Base-by-base conservation (phyloP, 139 green algal genomes). In the Volvox africanus region DNA sequence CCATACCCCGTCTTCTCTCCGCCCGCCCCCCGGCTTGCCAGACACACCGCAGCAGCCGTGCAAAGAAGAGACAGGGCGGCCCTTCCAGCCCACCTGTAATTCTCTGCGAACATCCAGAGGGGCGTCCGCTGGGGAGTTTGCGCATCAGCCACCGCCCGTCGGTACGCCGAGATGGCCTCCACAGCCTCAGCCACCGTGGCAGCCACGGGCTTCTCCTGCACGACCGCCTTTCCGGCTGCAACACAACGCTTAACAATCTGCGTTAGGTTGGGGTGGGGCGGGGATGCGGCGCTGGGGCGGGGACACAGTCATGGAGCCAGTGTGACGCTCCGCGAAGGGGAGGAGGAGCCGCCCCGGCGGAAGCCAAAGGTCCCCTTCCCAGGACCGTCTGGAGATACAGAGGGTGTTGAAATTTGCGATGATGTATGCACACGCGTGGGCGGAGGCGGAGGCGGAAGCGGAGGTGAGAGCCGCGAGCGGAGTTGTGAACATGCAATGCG, bases 131-230 rank as follows among this genome's bases (percentile, higher is more conserved):
- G 18, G 2, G 87, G 33, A 0, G 24, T 20, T 1, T 32, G 61
- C 3, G 87, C 61, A 0, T 26, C 55, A 35, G 87, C 35, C 36
- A 73, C 61, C 50, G 79, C 24, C 17, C n/a, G 28, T 28, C 89
- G 75, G 85, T 95, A 94, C 11, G 71, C 24, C n/a, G 36, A 19
- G 22, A 95, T 87, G 61, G 84, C 89, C 22, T 16, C 61, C 21
- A 55, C 13, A 18, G 87, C 91, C 30, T 86, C 44, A 24, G 62
- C 69, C 44, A 88, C 61, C 6, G 80, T 93, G 16, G 33, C 65
- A 1, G 73, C 94, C 32, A 95, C 65, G 2, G 94, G 94, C 89
- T 96, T 96, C 87, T 96, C 94, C 67, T 95, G 82, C 14, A 96
- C 67, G 26, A 96, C 94, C 79, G 94, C 88, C 88, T 96, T 96